Conservation (phyloP, 2,329 filamentous ascomycete genomes). For the Cordyceps farinosa region DNA sequence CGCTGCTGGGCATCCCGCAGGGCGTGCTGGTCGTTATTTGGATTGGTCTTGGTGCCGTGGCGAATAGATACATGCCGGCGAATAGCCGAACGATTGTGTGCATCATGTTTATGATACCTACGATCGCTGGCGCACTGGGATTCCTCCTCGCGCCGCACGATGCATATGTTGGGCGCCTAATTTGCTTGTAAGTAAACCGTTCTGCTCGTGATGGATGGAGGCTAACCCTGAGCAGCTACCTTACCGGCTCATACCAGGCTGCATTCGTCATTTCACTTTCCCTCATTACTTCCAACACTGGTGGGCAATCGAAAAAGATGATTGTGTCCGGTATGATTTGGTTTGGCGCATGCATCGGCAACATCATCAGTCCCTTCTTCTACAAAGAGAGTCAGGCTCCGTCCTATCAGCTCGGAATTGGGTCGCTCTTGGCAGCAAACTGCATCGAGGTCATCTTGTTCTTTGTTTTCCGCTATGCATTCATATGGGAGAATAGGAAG, state of each 20-base stretch:
- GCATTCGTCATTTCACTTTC: slow-evolving; percentile 40
- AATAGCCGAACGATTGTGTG: slow-evolving; percentile 52
- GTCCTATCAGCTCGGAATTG: slow-evolving; percentile 38
- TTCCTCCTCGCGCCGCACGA: slow-evolving; percentile 50
- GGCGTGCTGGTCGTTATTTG: slow-evolving; percentile 36
- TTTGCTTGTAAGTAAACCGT: slow-evolving; percentile 44
- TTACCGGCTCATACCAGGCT: slow-evolving; percentile 38
- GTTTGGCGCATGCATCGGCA: slow-evolving; percentile 57
- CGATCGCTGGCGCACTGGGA: slow-evolving; percentile 56
- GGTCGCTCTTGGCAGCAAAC: slow-evolving; percentile 40
- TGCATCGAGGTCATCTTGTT: slow-evolving; percentile 37
- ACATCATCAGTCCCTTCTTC: slow-evolving; percentile 61
- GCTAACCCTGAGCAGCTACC: slow-evolving; percentile 23
- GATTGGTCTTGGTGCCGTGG: slow-evolving; percentile 40
- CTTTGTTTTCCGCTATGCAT: slow-evolving; percentile 36
- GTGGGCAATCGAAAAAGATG: slow-evolving; percentile 60
- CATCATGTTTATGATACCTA: slow-evolving; percentile 54
- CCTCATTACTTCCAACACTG: slow-evolving; percentile 47
- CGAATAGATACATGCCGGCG: slow-evolving; percentile 37
- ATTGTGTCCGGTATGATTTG: slow-evolving; percentile 60
- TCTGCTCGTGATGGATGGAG: not conserved
- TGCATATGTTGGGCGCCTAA: slow-evolving; percentile 50
- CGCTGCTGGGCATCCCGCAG: slow-evolving; percentile 38
- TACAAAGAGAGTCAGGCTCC: slow-evolving; percentile 52
- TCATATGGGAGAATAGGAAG: slow-evolving; percentile 38